Evolutionary conservation across 345 rosid genomes (phyloP), one percentile per base, ranked within the genome.

Genomic region (Boechera divaricarpa): DNA sequence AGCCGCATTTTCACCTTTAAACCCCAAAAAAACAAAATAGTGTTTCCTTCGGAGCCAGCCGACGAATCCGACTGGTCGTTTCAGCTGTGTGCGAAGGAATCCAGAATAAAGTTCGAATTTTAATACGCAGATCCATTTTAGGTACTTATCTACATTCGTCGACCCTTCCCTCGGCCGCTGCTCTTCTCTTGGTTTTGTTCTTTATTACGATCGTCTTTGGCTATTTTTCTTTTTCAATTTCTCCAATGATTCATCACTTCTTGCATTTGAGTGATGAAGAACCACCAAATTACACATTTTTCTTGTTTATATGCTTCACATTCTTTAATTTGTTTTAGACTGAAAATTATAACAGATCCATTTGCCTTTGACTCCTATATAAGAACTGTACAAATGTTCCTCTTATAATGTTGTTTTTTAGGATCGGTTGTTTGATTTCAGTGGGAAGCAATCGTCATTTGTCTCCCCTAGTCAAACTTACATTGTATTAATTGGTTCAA

Each of bases 21-120:
- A 10, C 70, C 21, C 58, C 6, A 48, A 6, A 18, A 35, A 44
- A 39, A 10, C 11, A 39, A 11, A 3, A 35, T 26, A 2, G 35
- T 18, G 7, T 55, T 54, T 70, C 49, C 63, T 49, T 49, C 39
- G 77, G 56, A 65, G 69, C 29, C 67, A 57, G 63, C 81, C 76
- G 81, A 63, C 68, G 72, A 48, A 72, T 78, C 63, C 39, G 11
- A 72, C 63, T 63, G 10, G 72, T 70, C 67, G 48, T 39, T 65
- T 65, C 67, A 77, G 72, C 41, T 72, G 52, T 64, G 67, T 31
- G 36, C 79, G 68, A 60, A 76, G 74, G 41, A 38, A 61, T 38
- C 13, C 0, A 42, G 15, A 51, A 48, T 4, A 54, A 53, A 73
- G 55, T 24, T 55, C 7, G 0, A n/a, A 10, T n/a, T 11, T 67